Conservation (phyloP, 371 early-diverging fungal genomes). For the Syncephalastrum sp. region DNA sequence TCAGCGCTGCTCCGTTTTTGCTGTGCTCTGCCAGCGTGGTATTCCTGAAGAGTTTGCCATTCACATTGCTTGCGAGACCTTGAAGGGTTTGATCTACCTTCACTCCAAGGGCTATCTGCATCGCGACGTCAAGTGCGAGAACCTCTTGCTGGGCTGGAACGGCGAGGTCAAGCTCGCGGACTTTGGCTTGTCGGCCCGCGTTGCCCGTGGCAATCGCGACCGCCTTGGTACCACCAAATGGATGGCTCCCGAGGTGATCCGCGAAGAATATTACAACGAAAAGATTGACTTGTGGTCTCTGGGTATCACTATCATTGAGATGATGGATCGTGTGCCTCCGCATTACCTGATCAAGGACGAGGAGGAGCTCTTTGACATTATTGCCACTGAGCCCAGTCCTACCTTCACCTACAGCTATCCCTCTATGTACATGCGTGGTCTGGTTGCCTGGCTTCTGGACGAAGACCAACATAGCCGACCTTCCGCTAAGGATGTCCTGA, state of each 20-base stretch:
- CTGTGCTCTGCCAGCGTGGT: conserved; percentile 49
- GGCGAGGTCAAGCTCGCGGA: conserved; percentile 91
- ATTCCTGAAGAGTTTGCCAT: conserved; percentile 50
- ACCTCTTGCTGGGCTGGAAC: conserved; percentile 90
- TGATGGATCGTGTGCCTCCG: conserved; percentile 57
- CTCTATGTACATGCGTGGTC: conserved; percentile 52
- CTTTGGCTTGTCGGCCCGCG: conserved; percentile 46
- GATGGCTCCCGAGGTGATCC: conserved; percentile 95
- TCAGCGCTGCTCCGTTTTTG: conserved; percentile 48
- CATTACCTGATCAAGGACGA: conserved; percentile 52
- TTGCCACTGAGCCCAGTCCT: conserved; percentile 46
- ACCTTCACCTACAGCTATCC: conserved; percentile 52
- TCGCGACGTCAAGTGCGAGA: conserved; percentile 96
- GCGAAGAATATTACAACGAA: conserved; percentile 81
- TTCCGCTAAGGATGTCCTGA: conserved; percentile 37
- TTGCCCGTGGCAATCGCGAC: conserved; percentile 63
- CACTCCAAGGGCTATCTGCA: conserved; percentile 97
- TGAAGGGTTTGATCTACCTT: conserved; percentile 85
- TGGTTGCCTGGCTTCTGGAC: conserved; percentile 53
- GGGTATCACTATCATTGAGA: conserved; percentile 69
- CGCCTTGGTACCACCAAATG: conserved; percentile 97
- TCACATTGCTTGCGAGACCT: conserved; percentile 40
- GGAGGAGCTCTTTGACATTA: conserved; percentile 40
- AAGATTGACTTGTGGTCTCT: conserved; percentile 98
- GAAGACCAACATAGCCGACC: conserved; percentile 42